Evolutionary conservation across 768 basidiomycete genomes (phyloP).

Genomic region (Trametes maxima): DNA sequence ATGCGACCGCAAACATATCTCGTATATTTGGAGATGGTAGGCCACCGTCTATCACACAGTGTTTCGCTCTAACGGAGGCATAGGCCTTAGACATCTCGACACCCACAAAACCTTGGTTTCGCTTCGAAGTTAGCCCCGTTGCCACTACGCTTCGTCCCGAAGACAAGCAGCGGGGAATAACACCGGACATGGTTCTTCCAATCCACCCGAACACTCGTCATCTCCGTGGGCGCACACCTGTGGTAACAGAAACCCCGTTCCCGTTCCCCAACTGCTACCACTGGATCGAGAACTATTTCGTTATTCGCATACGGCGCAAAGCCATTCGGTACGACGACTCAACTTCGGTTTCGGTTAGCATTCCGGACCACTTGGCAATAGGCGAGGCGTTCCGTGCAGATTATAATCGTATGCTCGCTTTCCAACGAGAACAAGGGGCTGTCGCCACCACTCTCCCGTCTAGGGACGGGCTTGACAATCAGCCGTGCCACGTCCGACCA

Average conservation of each 20-base stretch:
- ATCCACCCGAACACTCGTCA: constrained; percentile 5
- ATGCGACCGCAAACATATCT: constrained; percentile 5
- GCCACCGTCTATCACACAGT: not conserved
- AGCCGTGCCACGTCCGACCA: too few relatives aligned
- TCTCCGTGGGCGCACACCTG: not conserved
- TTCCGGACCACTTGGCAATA: not conserved
- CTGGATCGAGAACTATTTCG: not conserved
- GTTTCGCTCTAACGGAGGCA: not conserved
- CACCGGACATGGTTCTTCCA: constrained; percentile 13
- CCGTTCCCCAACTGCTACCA: constrained; percentile 12
- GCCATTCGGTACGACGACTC: not conserved
- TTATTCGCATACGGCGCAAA: not conserved
- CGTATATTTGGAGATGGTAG: not conserved
- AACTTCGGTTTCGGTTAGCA: not conserved
- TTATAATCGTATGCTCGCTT: not conserved
- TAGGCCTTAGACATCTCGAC: not conserved
- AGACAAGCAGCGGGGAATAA: not conserved
- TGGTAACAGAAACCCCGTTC: not conserved
- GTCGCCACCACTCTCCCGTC: not conserved
- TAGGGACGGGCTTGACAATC: too few relatives aligned
- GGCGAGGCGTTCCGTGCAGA: not conserved
- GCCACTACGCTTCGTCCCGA: not conserved
- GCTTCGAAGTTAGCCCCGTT: not conserved
- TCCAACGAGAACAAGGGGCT: not conserved
- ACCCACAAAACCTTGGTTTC: constrained; percentile 2